Evolutionary conservation across 1,284 basidiomycete species (phyloP).

Genomic region (Phylloporus sp.): DNA sequence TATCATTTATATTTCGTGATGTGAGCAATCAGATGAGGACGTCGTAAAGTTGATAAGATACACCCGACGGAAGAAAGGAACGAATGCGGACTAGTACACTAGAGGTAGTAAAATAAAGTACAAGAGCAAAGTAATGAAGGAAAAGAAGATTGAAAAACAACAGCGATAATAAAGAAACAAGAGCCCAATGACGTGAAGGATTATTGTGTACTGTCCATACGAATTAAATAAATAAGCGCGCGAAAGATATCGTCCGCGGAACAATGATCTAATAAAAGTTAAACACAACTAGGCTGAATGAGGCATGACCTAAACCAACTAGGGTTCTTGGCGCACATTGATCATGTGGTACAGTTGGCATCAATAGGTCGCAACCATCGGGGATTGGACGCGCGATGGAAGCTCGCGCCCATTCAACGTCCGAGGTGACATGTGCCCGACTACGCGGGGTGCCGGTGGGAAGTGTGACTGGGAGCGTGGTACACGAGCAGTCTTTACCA

Average conservation of each 20-base stretch:
- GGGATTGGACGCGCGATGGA: slow-evolving; percentile 34
- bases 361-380: slow-evolving; percentile 36
- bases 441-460: slow-evolving; percentile 25
- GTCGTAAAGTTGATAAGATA: neutral
- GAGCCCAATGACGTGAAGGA: neutral
- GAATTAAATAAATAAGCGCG: neutral
- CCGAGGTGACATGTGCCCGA: slow-evolving; percentile 18
- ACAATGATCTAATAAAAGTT: slow-evolving; percentile 1
- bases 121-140: too few species aligned
- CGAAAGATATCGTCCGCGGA: slow-evolving; percentile 1
- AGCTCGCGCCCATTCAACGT: slow-evolving; percentile 29
- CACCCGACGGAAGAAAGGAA: neutral
- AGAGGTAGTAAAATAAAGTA: neutral
- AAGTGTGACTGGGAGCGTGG: slow-evolving; percentile 9
- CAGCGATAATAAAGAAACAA: neutral
- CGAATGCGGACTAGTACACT: neutral
- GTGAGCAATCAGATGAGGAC: neutral
- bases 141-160: too few species aligned
- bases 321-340: slow-evolving; percentile 1
- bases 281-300: neutral
- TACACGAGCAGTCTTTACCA: slow-evolving; percentile 14
- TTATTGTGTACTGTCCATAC: slow-evolving; percentile 5
- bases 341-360: slow-evolving; percentile 13
- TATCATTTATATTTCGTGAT: neutral
- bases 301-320: neutral